These are phyloP conservation scores for Triticum aestivum DNA, from an alignment of 176 grass and related monocot genomes.

Conservation along the genomic window DNA sequence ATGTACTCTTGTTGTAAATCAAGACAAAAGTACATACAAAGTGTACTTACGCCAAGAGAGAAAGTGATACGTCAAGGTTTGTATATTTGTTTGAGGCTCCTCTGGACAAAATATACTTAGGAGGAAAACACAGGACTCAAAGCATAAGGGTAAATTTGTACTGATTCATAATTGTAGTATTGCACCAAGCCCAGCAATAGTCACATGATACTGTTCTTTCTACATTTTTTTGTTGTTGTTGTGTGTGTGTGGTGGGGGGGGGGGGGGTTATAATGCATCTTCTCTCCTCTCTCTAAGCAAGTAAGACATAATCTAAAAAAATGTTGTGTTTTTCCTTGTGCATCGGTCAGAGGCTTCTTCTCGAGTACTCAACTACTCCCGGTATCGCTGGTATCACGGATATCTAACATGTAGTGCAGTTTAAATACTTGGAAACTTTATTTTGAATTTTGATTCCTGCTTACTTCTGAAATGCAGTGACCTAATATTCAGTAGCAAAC, in stretches of 20 bases:
- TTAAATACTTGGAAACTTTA: background rate
- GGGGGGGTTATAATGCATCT: no score
- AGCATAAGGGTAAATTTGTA: background rate
- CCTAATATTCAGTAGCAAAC: background rate
- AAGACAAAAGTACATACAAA: background rate
- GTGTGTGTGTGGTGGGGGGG: no score
- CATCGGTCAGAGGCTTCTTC: background rate
- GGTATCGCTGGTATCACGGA: background rate
- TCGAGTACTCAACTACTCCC: background rate
- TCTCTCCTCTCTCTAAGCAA: background rate
- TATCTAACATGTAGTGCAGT: background rate
- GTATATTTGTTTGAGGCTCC: background rate
- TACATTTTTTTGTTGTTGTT: no score
- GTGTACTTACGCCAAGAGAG: background rate
- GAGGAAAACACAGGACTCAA: background rate
- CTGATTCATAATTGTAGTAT: background rate
- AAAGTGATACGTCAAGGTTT: background rate
- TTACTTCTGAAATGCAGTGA: background rate
- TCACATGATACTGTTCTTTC: background rate
- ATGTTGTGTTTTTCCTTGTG: background rate
- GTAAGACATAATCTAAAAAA: no score
- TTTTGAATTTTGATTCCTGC: background rate
- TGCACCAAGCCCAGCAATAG: background rate
- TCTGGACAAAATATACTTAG: background rate
- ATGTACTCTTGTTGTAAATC: background rate